phyloP scores from a whole-genome alignment of 2,329 filamentous ascomycete species.

The Zymoseptoria brevis region DNA sequence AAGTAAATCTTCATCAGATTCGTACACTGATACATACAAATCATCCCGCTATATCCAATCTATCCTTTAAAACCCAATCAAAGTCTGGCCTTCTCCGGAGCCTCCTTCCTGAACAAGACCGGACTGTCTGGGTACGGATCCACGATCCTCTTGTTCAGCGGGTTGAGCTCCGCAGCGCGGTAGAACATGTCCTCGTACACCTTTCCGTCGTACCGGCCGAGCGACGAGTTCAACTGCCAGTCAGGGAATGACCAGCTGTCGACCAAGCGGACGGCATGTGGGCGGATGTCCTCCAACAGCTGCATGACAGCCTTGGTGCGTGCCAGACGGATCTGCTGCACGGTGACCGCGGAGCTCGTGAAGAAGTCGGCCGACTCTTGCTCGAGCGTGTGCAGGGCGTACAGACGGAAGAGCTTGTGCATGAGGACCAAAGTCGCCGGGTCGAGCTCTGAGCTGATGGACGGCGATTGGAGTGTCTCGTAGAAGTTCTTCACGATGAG shows the following conservation, averaged over 20 bases:
- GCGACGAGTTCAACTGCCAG: conserved; percentile 65
- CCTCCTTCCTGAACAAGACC: conserved; percentile 54
- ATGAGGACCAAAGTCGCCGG: conserved; percentile 50
- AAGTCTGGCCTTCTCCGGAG: conserved; percentile 17
- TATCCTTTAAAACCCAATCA: background rate
- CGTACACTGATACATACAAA: background rate
- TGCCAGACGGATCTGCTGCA: conserved; percentile 63
- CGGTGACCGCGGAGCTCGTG: conserved; percentile 58
- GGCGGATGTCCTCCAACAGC: conserved; percentile 62
- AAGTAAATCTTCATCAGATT: background rate
- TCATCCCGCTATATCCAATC: background rate
- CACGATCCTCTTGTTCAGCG: conserved; percentile 62
- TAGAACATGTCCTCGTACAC: conserved; percentile 73
- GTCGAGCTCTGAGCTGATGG: conserved; percentile 49
- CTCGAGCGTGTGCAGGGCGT: conserved; percentile 59
- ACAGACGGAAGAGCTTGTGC: conserved; percentile 60
- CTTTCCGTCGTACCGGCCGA: conserved; percentile 64
- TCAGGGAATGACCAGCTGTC: conserved; percentile 72
- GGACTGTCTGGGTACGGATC: conserved; percentile 62
- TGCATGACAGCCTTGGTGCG: conserved; percentile 61
- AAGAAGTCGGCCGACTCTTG: conserved; percentile 66
- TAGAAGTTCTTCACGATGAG: conserved; percentile 76
- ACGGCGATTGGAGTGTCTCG: conserved; percentile 51
- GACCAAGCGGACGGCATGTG: conserved; percentile 63
- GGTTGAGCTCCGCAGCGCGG: conserved; percentile 63